Evolutionary conservation across 2,329 filamentous ascomycete species (phyloP), one percentile per base, ranked within the genome.

Genomic region (Colletotrichum sp.): DNA sequence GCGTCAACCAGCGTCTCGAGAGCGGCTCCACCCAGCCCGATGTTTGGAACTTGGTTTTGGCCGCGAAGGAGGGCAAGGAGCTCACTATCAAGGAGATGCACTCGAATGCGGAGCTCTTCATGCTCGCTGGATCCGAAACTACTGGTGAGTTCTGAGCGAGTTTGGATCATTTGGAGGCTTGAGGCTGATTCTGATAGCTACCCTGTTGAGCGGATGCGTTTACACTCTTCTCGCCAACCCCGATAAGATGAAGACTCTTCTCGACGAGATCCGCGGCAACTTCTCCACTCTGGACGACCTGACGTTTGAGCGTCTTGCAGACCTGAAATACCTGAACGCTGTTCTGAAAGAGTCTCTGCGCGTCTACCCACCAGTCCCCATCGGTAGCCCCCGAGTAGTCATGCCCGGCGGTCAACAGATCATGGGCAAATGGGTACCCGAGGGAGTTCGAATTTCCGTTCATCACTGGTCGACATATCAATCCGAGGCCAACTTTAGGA

Each of bases 381-480:
- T 76, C 16, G 79, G 77, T 3, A 75, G 82, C 21, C 79, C 79
- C 1, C 71, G 84, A 4, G 74, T 81, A 16, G 79, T 81, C 2
- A 80, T 82, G n/a, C 75, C 76, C 8, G 82, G 81, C 5, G 85
- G 85, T 2, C 81, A 80, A 2, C 78, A 74, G 4, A 80, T 86
- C 66, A 77, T 79, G 24, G 82, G 81, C 7, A 68, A 78, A 18
- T 82, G 78, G 34, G 78, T 87, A 2, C 82, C 85, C 0, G 79
- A 81, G 56, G 79, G 79, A 10, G 83, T 84, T 4, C 71, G 74
- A 7, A 65, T 73, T 6, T 73, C 71, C 2, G 65, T 89, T 1
- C 83, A 85, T 48, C 87, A 89, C 58, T 88, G 82, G 78, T 82
- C 86, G 2, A 82, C 86, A 12, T 86, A 86, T 74, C 85, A 85